phyloP scores from a whole-genome alignment of 345 rosid genomes.

The Balakata baccata region DNA sequence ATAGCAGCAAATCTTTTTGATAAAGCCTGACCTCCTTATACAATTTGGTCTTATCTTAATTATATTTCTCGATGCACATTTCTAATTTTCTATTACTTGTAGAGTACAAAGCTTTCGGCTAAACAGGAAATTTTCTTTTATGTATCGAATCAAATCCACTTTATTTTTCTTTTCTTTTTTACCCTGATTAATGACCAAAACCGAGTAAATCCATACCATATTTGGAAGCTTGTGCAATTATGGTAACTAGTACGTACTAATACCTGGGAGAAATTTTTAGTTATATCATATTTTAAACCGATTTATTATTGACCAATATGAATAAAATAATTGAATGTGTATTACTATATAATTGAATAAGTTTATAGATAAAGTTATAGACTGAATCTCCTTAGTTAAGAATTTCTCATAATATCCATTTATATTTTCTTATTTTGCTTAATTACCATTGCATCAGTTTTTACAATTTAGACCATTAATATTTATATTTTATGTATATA shows the following conservation, averaged over 20 bases:
- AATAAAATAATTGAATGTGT: no score
- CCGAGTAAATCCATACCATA: neutral
- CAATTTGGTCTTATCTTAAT: neutral
- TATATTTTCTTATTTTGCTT: neutral
- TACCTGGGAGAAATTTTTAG: no score
- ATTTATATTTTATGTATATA: no score
- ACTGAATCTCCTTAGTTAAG: no score
- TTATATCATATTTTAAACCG: no score
- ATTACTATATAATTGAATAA: no score
- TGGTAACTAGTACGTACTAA: neutral
- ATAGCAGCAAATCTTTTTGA: no score
- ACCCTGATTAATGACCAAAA: neutral
- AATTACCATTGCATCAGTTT: neutral
- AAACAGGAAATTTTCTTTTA: conserved; percentile 7
- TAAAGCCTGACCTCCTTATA: neutral
- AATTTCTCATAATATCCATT: no score
- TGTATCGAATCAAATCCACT: neutral
- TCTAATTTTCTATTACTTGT: neutral
- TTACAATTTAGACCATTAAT: neutral
- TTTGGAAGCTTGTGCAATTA: conserved; percentile 5
- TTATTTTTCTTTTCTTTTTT: neutral
- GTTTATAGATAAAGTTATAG: no score
- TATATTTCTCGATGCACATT: neutral
- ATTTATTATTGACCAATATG: no score
- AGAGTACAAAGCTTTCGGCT: conserved; percentile 18